Base-by-base conservation (phyloP, 371 early-diverging fungal genomes). In the Syncephalastrum racemosum region DNA sequence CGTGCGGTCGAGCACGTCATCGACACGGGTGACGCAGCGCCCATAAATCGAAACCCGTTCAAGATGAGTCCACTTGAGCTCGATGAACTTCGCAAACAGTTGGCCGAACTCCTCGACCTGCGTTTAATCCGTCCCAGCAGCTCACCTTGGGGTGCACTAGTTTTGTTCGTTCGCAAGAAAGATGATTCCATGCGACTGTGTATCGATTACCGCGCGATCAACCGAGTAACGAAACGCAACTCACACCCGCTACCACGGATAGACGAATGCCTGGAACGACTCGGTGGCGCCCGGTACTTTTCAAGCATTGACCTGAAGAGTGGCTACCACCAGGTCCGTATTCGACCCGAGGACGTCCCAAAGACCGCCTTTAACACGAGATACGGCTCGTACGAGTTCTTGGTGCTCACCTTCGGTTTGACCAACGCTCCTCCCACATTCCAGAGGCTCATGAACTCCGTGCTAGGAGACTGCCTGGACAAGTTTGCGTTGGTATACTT, bases 361-460 rank as follows among this genome's bases (percentile, higher is more conserved):
- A 72, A 78, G 45, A 75, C 72, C 0, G 70, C 72, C 0, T 71
- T 79, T 50, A 56, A 62, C 10, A 68, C 77, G 14, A 50, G 65
- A 0, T 70, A 71, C 47, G 76, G 80, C 0, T 63, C 63, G 0
- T 85, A 59, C 58, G 68, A 84, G 53, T 83, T 48, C 40, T 27
- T 67, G 3, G 80, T 81, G 1, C 61, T 84, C 60, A 78, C 84
- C 12, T 82, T 85, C 66, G 82, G 80, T 5, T 59, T 79, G 5
- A n/a, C n/a, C n/a, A n/a, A n/a, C n/a, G n/a, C n/a, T n/a, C n/a
- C n/a, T n/a, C n/a, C n/a, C n/a, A n/a, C 77, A 0, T 68, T 72
- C 12, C 27, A 2, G 16, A 18, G 4, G 31, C 50, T 50, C 82
- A 43, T 39, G 63, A 79, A 58, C 83, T 62, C 40, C 53, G 67